Conservation (phyloP, 116 monocot genomes). For the Iris pallida region DNA sequence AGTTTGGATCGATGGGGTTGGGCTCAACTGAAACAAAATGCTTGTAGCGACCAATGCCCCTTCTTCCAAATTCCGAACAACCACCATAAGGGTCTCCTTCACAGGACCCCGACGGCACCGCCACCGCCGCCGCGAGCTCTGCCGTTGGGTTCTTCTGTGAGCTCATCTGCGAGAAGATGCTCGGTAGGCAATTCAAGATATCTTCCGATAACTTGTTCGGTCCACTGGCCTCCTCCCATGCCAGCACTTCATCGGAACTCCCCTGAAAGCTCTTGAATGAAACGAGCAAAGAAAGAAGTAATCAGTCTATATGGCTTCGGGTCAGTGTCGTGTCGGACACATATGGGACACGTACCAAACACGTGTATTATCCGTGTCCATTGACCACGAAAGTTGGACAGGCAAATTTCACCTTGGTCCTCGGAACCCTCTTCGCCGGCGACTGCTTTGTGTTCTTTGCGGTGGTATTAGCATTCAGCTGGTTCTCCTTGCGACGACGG, state of each 20-base stretch:
- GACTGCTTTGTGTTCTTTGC: constrained; percentile 26
- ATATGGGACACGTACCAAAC: too few relatives aligned
- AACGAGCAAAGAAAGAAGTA: not conserved
- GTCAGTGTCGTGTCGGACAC: too few relatives aligned
- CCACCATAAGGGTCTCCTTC: constrained; percentile 58
- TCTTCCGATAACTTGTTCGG: constrained; percentile 76
- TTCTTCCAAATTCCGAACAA: constrained; percentile 49
- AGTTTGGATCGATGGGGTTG: constrained; percentile 22
- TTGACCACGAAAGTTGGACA: too few relatives aligned
- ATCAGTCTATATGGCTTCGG: not conserved
- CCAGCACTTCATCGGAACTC: constrained; percentile 12
- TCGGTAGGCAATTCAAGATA: constrained; percentile 53
- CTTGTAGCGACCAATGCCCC: constrained; percentile 79
- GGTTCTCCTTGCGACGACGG: constrained; percentile 54
- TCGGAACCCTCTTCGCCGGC: constrained; percentile 31
- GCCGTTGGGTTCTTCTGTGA: constrained; percentile 1
- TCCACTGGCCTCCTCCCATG: constrained; percentile 15
- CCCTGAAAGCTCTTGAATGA: not conserved
- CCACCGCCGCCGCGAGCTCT: not conserved
- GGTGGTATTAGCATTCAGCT: constrained; percentile 23
- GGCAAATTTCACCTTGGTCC: not conserved
- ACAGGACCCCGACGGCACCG: constrained; percentile 37
- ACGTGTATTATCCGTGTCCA: too few relatives aligned
- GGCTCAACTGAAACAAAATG: constrained; percentile 35
- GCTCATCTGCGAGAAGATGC: constrained; percentile 42